These are phyloP conservation scores for Mixia osmundae DNA, from an alignment of 1,284 basidiomycete genomes.

Conservation along the genomic window DNA sequence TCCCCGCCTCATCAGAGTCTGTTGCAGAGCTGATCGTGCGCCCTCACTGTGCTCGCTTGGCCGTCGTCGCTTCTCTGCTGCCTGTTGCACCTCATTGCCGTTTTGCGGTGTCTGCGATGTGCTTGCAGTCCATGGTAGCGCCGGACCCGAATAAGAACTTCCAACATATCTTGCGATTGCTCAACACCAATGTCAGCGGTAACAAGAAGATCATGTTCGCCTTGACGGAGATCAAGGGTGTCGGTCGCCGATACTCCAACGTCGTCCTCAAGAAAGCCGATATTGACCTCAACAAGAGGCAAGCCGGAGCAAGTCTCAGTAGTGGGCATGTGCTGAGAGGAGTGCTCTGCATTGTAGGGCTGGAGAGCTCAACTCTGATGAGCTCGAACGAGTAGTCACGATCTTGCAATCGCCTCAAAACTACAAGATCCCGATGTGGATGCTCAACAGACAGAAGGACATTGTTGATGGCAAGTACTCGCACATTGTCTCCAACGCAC, in stretches of 20 bases:
- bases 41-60: no score
- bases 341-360: slow-evolving; percentile 32
- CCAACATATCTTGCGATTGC: slow-evolving; percentile 88
- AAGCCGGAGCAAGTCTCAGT: slow-evolving; percentile 25
- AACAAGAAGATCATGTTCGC: slow-evolving; percentile 96
- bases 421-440: slow-evolving; percentile 99
- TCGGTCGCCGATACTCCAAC: slow-evolving; percentile 95
- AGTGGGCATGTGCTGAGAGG: neutral
- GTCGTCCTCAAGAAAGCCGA: slow-evolving; percentile 99
- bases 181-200: slow-evolving; percentile 99
- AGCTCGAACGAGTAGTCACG: slow-evolving; percentile 95
- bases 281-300: slow-evolving; percentile 97
- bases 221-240: slow-evolving; percentile 98
- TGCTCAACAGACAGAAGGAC: slow-evolving; percentile 97
- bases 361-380: slow-evolving; percentile 82
- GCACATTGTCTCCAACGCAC: slow-evolving; percentile 72
- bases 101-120: no score
- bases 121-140: slow-evolving; percentile 85
- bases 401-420: slow-evolving; percentile 99
- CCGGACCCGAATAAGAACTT: slow-evolving; percentile 67
- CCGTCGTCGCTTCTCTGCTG: no score
- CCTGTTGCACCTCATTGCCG: no score
- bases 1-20: no score
- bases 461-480: slow-evolving; percentile 92
- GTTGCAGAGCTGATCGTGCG: no score